Conservation (phyloP, 2,329 filamentous ascomycete genomes). For the Botryotinia narcissicola region DNA sequence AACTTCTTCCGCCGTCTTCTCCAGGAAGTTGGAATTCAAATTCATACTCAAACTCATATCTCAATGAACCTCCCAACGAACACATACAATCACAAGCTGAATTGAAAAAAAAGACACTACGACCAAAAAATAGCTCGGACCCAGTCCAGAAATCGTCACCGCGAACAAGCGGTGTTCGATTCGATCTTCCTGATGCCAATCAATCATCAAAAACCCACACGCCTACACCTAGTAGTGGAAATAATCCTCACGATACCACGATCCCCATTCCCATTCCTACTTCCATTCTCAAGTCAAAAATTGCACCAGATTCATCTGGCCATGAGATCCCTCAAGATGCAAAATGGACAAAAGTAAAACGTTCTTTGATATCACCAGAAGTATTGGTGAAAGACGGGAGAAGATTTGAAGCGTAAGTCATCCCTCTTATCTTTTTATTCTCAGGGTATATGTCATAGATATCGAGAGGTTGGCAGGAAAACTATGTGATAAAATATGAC, state of each 20-base stretch:
- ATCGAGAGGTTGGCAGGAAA: neutral
- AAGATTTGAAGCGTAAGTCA: slow-evolving; percentile 53
- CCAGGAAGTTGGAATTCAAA: slow-evolving; percentile 3
- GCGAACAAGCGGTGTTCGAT: slow-evolving; percentile 27
- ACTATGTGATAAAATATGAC: no score
- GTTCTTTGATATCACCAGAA: slow-evolving; percentile 56
- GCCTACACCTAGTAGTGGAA: neutral
- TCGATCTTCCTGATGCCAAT: slow-evolving; percentile 13
- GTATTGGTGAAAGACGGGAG: slow-evolving; percentile 54
- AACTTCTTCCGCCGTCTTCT: neutral
- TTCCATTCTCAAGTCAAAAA: slow-evolving; percentile 16
- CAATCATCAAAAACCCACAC: slow-evolving; percentile 18
- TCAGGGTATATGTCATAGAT: neutral
- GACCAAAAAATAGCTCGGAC: slow-evolving; percentile 24
- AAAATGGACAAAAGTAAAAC: slow-evolving; percentile 58
- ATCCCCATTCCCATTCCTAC: neutral
- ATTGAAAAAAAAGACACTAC: slow-evolving; percentile 22
- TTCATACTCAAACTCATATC: neutral
- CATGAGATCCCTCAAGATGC: slow-evolving; percentile 56
- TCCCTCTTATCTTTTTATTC: neutral
- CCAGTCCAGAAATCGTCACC: slow-evolving; percentile 20
- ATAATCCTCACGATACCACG: slow-evolving; percentile 22
- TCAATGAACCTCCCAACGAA: slow-evolving; percentile 19
- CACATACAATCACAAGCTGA: slow-evolving; percentile 16
- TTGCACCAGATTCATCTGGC: slow-evolving; percentile 58